Percentiles rank a stretch among this genome's conserved stretches.
Evolutionary conservation across 2,329 filamentous ascomycete genomes (phyloP).

Genomic region (Colletotrichum higginsianum): DNA sequence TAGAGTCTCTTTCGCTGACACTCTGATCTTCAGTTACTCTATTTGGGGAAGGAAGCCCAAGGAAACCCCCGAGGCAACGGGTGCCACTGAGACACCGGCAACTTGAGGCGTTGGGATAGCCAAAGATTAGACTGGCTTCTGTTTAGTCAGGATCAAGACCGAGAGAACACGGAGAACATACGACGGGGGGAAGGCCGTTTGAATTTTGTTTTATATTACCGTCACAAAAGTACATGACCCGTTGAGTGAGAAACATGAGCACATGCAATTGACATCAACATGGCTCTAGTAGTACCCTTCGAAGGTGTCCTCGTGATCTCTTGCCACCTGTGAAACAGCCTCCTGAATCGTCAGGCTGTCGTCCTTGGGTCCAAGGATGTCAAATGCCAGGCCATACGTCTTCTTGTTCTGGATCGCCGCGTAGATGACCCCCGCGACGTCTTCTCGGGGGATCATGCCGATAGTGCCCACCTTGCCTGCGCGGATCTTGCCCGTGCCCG

Average conservation of each 20-base stretch:
- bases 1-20: not conserved
- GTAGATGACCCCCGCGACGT: constrained; percentile 61
- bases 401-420: constrained; percentile 56
- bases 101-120: not conserved
- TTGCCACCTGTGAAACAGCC: constrained; percentile 56
- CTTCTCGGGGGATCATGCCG: constrained; percentile 56
- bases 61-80: not conserved
- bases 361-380: constrained; percentile 57
- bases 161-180: no score
- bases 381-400: constrained; percentile 59
- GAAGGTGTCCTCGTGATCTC: constrained; percentile 52
- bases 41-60: constrained; percentile 28
- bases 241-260: no score
- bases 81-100: not conserved
- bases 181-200: no score
- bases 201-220: not conserved
- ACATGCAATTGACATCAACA: not conserved
- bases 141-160: no score
- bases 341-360: constrained; percentile 51
- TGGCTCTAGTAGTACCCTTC: constrained; percentile 46
- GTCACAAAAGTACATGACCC: no score
- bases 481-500: constrained; percentile 54
- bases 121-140: not conserved
- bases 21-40: not conserved
- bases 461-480: constrained; percentile 59